Base-by-base conservation (phyloP, 352 stramenopile genomes). In the Globisporangium uncinulatum region DNA sequence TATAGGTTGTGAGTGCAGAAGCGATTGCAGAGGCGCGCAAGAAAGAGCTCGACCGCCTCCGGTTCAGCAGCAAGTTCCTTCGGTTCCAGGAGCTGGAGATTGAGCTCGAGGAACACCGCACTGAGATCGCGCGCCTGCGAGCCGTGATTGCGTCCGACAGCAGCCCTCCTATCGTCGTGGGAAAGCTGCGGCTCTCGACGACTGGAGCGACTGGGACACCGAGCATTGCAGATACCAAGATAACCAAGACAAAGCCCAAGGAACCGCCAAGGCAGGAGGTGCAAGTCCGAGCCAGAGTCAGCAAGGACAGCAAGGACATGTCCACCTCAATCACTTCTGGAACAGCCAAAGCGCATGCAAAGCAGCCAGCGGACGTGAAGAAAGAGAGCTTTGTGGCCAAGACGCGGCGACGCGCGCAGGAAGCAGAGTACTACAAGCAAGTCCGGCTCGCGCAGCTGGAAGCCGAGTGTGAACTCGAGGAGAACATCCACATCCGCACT, bases 61-160 rank as follows among this genome's bases (percentile, higher is more conserved):
- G 69, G 19, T 76, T 74, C 58, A 85, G 71, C 69, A 84, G 76
- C 51, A 89, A 89, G 56, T 89, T 87, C 55, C 69, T 89, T 56
- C 76, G 75, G 3, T 79, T 76, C 39, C 79, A 86, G 55, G 79
- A 89, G 47, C 56, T 86, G 6, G 74, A 87, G 37, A 47, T 76
- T 34, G 74, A 89, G 43, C 67, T 86, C 21, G 74, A 86, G 37
- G 79, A 89, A 51, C 83, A 73, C 32, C 64, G 78, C 36, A 37
- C 21, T 9, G 79, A 89, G 56, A 83, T 89, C 29, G 63, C 81
- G 46, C 71, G 71, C 5, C 59, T 89, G 29, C 63, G 70, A 31
- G 53, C 51, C 4, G 59, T 76, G 49, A 45, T 76, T 43, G 56
- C 59, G 47, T 55, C 65, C 6, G 54, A 37, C 4, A 37, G 29